phyloP scores from a whole-genome alignment of 805 yeast species.

The Barnettozyma pratensis region DNA sequence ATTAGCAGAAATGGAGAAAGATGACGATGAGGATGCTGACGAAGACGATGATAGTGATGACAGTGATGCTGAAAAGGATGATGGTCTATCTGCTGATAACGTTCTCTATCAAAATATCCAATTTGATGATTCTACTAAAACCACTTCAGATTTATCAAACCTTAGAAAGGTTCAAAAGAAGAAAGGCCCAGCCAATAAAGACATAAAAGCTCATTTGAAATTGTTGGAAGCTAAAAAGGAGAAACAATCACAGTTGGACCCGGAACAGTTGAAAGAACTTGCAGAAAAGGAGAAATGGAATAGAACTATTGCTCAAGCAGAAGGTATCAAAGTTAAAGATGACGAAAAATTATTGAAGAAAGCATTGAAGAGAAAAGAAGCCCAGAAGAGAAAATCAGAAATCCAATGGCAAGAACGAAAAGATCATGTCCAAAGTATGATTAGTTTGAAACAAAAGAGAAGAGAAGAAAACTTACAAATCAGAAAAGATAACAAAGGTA shows the following conservation, averaged over 20 bases:
- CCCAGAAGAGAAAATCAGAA: conserved; percentile 79
- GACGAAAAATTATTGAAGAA: conserved; percentile 84
- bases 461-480: conserved; percentile 88
- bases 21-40: conserved; percentile 38
- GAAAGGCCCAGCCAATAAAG: conserved; percentile 85
- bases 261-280: conserved; percentile 48
- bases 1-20: conserved; percentile 32
- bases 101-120: conserved; percentile 78
- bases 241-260: conserved; percentile 55
- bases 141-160: conserved; percentile 64
- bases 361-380: conserved; percentile 79
- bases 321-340: conserved; percentile 84
- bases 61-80: conserved; percentile 30
- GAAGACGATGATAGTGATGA: conserved; percentile 33
- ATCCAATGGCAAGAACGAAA: conserved; percentile 91
- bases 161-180: conserved; percentile 52
- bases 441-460: conserved; percentile 73
- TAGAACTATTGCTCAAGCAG: conserved; percentile 76
- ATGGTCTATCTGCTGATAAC: conserved; percentile 25
- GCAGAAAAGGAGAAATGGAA: conserved; percentile 82
- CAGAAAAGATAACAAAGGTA: conserved; percentile 81
- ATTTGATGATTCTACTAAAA: conserved; percentile 75
- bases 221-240: conserved; percentile 70
- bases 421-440: conserved; percentile 68
- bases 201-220: conserved; percentile 74